Evolutionary conservation across 345 rosid genomes (phyloP), one percentile per base, ranked within the genome.

Genomic region (Citrus cavaleriei): DNA sequence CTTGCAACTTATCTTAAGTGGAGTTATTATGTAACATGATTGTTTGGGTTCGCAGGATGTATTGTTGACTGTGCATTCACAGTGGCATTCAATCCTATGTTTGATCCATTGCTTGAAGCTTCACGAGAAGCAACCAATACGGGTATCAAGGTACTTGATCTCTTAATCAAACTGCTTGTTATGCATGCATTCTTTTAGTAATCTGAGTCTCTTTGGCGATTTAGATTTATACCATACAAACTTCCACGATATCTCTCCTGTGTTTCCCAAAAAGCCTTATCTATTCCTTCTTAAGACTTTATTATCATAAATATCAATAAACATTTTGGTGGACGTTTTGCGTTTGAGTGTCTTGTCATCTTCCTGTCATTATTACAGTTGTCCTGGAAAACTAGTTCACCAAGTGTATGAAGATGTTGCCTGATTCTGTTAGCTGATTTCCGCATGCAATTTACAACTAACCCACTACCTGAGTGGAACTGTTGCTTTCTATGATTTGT

Each of bases 61-160:
- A 96, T 94, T 19, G 87, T 96, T 76, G 99, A 94, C 79, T 94
- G 91, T 87, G 98, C 99, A 55, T 96, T 96, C 85, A 96, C 97
- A 30, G 98, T 96, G 84, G 98, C 99, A n/a, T 93, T 96, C 90
- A 94, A 96, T 80, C 99, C 99, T 24, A 93, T 94, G 92, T 94
- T 73, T 83, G 89, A 96, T 85, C 97, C 98, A 37, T 88, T 96
- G 74, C 91, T 96, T 82, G 97, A 88, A 85, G 98, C 98, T 76
- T 92, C 99, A 73, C 93, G 90, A 16, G 98, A 94, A 87, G 98
- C 99, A 70, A 96, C 99, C 2, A 93, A 93, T 83, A 87, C 91
- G n/a, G 99, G 98, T 58, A 92, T 96, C 77, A 94, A 93, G 98
- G 99, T 94, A n/a, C 49, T 25, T 73, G 63, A 61, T 70, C 25